Percentiles rank a stretch among this genome's conserved stretches.
Evolutionary conservation across 2,329 filamentous ascomycete genomes (phyloP).

Genomic region (Leptographium radiaticola): DNA sequence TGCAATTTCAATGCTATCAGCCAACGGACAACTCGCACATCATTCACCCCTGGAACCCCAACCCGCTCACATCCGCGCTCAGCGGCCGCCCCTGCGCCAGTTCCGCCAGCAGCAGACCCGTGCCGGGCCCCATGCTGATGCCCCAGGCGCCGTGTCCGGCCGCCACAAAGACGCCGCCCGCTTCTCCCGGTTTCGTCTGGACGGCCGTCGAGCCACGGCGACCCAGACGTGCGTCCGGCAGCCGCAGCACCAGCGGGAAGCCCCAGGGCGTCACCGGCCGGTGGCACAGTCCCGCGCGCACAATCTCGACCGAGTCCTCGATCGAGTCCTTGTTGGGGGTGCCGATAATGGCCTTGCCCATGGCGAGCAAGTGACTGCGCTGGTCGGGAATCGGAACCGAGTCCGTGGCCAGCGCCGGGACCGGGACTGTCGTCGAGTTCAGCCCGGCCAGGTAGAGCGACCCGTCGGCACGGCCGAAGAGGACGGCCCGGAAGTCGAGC

Average conservation of each 20-base stretch:
- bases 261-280: slow-evolving; percentile 54
- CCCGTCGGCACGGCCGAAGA: slow-evolving; percentile 53
- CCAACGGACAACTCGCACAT: background rate
- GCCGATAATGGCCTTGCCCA: slow-evolving; percentile 35
- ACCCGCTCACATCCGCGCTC: slow-evolving; percentile 44
- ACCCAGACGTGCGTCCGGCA: slow-evolving; percentile 39
- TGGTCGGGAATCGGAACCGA: slow-evolving; percentile 31
- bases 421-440: slow-evolving; percentile 45
- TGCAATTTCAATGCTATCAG: too few species aligned
- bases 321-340: slow-evolving; percentile 18
- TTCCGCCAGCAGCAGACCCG: slow-evolving; percentile 58
- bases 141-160: slow-evolving; percentile 70
- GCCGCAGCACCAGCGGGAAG: slow-evolving; percentile 45
- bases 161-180: slow-evolving; percentile 56
- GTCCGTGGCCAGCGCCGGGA: slow-evolving; percentile 44
- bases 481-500: slow-evolving; percentile 52
- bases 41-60: slow-evolving; percentile 20
- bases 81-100: slow-evolving; percentile 46
- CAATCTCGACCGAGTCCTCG: slow-evolving; percentile 42
- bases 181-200: slow-evolving; percentile 24
- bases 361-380: slow-evolving; percentile 34
- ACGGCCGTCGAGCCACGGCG: slow-evolving; percentile 11
- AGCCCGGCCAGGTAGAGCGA: slow-evolving; percentile 64
- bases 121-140: slow-evolving; percentile 50
- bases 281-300: slow-evolving; percentile 57